Conservation (phyloP, 345 rosid species). For the Boechera divaricarpa region DNA sequence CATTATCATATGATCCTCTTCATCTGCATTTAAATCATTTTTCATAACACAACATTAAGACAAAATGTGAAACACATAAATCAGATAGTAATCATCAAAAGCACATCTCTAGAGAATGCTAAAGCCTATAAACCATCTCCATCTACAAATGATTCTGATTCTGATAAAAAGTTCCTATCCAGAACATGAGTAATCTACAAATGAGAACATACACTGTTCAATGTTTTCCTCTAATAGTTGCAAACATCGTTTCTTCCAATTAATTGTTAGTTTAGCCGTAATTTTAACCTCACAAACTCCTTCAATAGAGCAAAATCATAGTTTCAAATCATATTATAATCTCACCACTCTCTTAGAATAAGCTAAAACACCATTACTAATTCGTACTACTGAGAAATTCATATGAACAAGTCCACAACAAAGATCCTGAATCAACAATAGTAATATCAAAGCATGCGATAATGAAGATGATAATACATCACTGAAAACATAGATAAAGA, state of each 20-base stretch:
- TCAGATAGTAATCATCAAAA: background rate
- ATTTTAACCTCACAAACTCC: too few species aligned
- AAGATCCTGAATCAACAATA: background rate
- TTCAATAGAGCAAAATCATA: too few species aligned
- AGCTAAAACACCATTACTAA: background rate
- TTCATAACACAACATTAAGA: background rate
- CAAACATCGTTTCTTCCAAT: too few species aligned
- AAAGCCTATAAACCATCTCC: background rate
- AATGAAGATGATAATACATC: background rate
- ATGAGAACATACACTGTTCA: too few species aligned
- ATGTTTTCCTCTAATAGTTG: too few species aligned
- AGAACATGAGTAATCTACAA: background rate
- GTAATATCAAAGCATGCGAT: background rate
- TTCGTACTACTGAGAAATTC: too few species aligned
- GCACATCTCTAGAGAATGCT: background rate
- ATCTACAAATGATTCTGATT: constrained; percentile 2
- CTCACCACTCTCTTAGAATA: background rate
- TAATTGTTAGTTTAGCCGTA: too few species aligned
- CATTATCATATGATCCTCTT: constrained; percentile 69
- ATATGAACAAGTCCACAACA: background rate
- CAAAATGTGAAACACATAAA: background rate
- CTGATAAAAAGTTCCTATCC: background rate
- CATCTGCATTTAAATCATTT: constrained; percentile 51
- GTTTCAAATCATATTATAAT: too few species aligned
- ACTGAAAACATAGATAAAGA: background rate